Evolutionary conservation across 495 filamentous ascomycete genomes (phyloP), one percentile per base, ranked within the genome.

Genomic region (Penicillium salamii): DNA sequence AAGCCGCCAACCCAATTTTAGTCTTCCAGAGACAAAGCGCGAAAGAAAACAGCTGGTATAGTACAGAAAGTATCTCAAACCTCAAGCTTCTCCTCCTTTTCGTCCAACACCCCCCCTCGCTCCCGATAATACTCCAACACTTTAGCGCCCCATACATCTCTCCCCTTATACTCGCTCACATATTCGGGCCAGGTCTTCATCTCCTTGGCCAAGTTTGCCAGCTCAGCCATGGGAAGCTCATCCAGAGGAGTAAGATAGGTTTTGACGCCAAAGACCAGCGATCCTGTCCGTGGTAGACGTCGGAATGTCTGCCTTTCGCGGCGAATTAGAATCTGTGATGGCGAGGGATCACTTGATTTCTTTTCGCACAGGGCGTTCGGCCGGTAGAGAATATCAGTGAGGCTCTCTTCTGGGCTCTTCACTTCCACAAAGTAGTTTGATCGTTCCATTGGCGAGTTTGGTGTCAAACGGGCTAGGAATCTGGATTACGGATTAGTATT

Each of bases 281-380:
- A 65, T 0, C 65, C 66, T 1, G 71, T 74, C 1, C 71, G 68
- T 19, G 73, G 73, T 31, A 83, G 57, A 2, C 76, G 59, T 29
- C 69, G 72, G 52, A 83, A 83, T 0, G 76, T 81, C 54, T 83
- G 80, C 17, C 78, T 63, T 53, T 83, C 80, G 21, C 72, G 67
- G 13, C 79, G 71, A 34, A 83, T 68, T 40, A 76, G 58, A 37
- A 81, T 68, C 19, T 78, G 63, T 8, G 65, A 48, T 0, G 70
- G 63, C 1, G 58, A 60, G n/a, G 70, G 66, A 13, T 67, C 49
- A 12, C 7, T 28, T 1, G 65, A 48, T 13, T 68, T 63, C 38
- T 68, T 61, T 37, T 68, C 65, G 6, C 63, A 72, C 26, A 70
- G 62, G 2, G 57, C 53, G 1, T 54, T 59, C 1, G 61, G 67